These are phyloP conservation scores for Ophiocordyceps camponoti-leonardi DNA, from an alignment of 2,329 filamentous ascomycete species.

Conservation along the genomic window DNA sequence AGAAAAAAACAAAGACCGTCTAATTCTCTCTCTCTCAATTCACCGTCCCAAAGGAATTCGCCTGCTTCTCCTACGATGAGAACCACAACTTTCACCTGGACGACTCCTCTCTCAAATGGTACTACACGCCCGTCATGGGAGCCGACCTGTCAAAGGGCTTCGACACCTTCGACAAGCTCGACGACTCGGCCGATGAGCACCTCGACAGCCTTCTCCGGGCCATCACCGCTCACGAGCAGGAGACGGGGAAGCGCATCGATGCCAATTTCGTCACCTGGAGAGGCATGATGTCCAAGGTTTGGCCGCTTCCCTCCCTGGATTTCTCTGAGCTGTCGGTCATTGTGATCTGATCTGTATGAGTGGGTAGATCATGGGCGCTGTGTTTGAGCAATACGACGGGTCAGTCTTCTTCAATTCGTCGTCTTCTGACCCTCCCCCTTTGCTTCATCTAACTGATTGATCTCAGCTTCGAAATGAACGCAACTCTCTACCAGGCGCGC, in stretches of 20 bases:
- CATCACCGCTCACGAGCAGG: constrained; percentile 55
- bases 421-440: neutral
- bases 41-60: constrained; percentile 54
- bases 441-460: constrained; percentile 4
- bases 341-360: neutral
- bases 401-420: constrained; percentile 14
- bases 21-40: constrained; percentile 5
- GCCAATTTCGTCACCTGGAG: constrained; percentile 82
- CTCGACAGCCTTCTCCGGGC: constrained; percentile 68
- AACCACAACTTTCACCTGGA: constrained; percentile 61
- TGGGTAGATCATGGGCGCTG: constrained; percentile 64
- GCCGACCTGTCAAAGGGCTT: constrained; percentile 67
- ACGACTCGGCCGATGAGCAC: constrained; percentile 74
- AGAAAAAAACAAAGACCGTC: neutral
- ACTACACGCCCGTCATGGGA: constrained; percentile 59
- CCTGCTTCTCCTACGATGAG: constrained; percentile 85
- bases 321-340: neutral
- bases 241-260: constrained; percentile 48
- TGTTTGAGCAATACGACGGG: constrained; percentile 70
- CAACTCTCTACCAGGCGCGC: constrained; percentile 67
- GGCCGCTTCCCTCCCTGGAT: too few relatives aligned
- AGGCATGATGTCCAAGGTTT: constrained; percentile 92
- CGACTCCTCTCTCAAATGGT: constrained; percentile 70
- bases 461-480: constrained; percentile 83
- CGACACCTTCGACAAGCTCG: constrained; percentile 64